Evolutionary conservation across 371 early-diverging fungal genomes (phyloP), one percentile per base, ranked within the genome.

Genomic region (Syncephalis fuscata): DNA sequence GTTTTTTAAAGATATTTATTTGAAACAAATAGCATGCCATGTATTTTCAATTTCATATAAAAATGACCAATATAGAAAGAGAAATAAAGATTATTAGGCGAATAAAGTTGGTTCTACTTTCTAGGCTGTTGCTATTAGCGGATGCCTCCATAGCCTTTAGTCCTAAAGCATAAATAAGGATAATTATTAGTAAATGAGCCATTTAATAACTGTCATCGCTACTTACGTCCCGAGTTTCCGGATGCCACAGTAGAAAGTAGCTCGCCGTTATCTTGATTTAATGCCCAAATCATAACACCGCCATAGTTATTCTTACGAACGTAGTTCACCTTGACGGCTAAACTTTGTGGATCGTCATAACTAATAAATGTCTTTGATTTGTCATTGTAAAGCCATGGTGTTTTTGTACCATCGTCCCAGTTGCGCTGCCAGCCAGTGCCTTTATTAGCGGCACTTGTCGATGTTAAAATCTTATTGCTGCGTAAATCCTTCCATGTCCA

Each of bases 401-500:
- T 80, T 55, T n/a, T 55, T n/a, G 76, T 63, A 10, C 54, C 55
- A 19, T 63, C 50, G 45, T 81, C 83, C 78, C 74, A 78, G 49
- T 71, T 57, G 17, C 74, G 70, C 11, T 56, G 53, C 71, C 70
- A 78, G 9, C 39, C 45, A 22, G 36, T 19, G 2, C 57, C 54
- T 0, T 62, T 64, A 37, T 78, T 53, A 8, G 80, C 47, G 1
- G 81, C 11, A 11, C 7, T 7, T 32, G 32, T 32, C 19, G 22
- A 22, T 3, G 44, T 41, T 21, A 52, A 27, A 25, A 52, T 52
- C 32, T 32, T 4, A 73, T 63, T 76, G 68, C 15, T 68, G 70
- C 80, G 66, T 55, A 85, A 49, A 52, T 78, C 67, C 46, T 64
- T 63, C 61, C 67, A 82, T 48, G 74, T 69, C 81, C 82, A 85